Evolutionary conservation across 805 yeast genomes (phyloP), one percentile per base, ranked within the genome.

Genomic region (Groenewaldozyma salmanticensis): DNA sequence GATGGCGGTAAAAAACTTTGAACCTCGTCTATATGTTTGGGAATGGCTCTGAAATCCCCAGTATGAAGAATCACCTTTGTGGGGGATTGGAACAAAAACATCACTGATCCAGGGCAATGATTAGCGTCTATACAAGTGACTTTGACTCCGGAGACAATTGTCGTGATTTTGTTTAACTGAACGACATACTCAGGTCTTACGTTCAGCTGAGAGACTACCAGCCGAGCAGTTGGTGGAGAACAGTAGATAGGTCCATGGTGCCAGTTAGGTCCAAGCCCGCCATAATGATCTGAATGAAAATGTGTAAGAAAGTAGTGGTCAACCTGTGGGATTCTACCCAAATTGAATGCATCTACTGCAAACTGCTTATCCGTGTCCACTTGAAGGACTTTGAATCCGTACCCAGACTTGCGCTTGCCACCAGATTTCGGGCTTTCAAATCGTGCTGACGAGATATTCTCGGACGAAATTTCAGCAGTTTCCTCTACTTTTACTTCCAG

Each of bases 101-200:
- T 72, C 0, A 76, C 85, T 2, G 96, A 85, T 1, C 98, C 98
- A 1, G 98, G 98, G 60, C 98, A 92, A 61, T 92, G 98, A 52
- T 92, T 90, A 0, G 97, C 98, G 50, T 84, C 87, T 4, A 81
- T 60, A 9, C 79, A 65, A 0, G 77, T 72, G 0, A 86, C 87
- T 27, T 66, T 67, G 0, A 72, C 64, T 16, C 54, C n/a, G n/a
- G n/a, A n/a, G n/a, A n/a, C n/a, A n/a, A n/a, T n/a, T n/a, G n/a
- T n/a, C n/a, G n/a, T n/a, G n/a, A n/a, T n/a, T n/a, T n/a, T n/a
- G n/a, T n/a, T n/a, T n/a, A n/a, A n/a, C n/a, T n/a, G n/a, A n/a
- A n/a, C n/a, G n/a, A n/a, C n/a, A n/a, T n/a, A n/a, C n/a, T n/a
- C n/a, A 1, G 68, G 64, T 37, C 67, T 70, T 1, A 83, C 72